Evolutionary conservation across 805 yeast species (phyloP).

Genomic region (Candida pseudoglaebosa): DNA sequence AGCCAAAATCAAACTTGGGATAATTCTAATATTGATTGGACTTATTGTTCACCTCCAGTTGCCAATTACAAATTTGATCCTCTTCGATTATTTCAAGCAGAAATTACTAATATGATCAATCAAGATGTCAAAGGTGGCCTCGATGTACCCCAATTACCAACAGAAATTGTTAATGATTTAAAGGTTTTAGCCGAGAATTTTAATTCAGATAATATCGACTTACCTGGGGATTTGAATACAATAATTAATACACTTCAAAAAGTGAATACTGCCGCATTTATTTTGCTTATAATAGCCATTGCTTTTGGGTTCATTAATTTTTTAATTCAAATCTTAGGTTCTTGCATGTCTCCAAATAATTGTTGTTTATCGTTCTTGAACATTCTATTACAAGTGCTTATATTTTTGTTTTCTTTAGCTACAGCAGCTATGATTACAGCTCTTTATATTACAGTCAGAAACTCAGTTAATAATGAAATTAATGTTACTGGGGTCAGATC

Average conservation of each 20-base stretch:
- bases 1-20: conserved; percentile 13
- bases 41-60: conserved; percentile 52
- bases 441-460: conserved; percentile 45
- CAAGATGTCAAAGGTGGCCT: conserved; percentile 21
- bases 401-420: conserved; percentile 42
- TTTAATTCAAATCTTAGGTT: conserved; percentile 44
- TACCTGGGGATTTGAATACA: conserved; percentile 53
- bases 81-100: conserved; percentile 28
- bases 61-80: conserved; percentile 59
- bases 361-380: conserved; percentile 45
- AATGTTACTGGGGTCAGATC: conserved; percentile 53
- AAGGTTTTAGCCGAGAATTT: conserved; percentile 20
- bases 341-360: conserved; percentile 39
- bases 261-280: conserved; percentile 57
- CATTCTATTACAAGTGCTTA: conserved; percentile 40
- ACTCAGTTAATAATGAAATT: conserved; percentile 47
- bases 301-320: conserved; percentile 41
- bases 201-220: conserved; percentile 28
- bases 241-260: conserved; percentile 43
- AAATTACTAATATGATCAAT: conserved; percentile 25
- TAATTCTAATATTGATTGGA: conserved; percentile 31
- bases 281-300: conserved; percentile 27
- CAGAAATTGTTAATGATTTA: conserved; percentile 15
- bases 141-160: conserved; percentile 16
- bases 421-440: conserved; percentile 63